Base-by-base conservation (phyloP, 495 filamentous ascomycete genomes). In the Rhypophila decipiens region DNA sequence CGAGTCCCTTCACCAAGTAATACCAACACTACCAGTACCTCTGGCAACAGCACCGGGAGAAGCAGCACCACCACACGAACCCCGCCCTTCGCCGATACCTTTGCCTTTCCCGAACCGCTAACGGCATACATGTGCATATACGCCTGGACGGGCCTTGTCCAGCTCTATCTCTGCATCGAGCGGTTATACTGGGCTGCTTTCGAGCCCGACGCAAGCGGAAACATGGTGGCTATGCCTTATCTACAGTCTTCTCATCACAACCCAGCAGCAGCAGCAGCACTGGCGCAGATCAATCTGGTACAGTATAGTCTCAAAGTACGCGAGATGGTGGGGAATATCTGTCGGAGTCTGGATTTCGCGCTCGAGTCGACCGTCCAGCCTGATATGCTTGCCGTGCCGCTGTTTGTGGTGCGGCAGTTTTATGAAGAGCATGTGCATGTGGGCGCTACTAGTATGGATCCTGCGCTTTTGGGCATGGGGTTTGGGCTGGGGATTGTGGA, bases 141-240 rank as follows among this genome's bases (percentile, higher is more conserved):
- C 44, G 72, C 70, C 44, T 73, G 70, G 68, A 55, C 60, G 3
- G 51, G 61, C 0, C 65, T 70, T 24, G 47, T 71, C 20, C 44
- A 60, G 5, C 64, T 75, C 18, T 68, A 67, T 21, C 69, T 61
- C 3, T 64, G 59, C 23, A 51, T 70, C 11, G 66, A 67, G 49
- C 19, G 50, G 3, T 47, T 75, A 5, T 60, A 72, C 21, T 56
- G 59, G 43, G 50, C 50, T 27, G 56, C 69, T 33, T 61, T 69
- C 42, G 57, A 71, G 41, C 57, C 65, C 0, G 61, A 64, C 4
- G 46, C 58, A 23, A 55, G 57, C 18, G 52, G 24, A 0, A 15
- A 34, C 10, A 47, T 48, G 13, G 23, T 22, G 12, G 39, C 43
- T 24, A 22, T 37, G 11, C 42, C 34, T 3, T 13, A 29, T 15